phyloP scores from a whole-genome alignment of 371 early-diverging fungal species.

The Choanephora cucurbitarum region DNA sequence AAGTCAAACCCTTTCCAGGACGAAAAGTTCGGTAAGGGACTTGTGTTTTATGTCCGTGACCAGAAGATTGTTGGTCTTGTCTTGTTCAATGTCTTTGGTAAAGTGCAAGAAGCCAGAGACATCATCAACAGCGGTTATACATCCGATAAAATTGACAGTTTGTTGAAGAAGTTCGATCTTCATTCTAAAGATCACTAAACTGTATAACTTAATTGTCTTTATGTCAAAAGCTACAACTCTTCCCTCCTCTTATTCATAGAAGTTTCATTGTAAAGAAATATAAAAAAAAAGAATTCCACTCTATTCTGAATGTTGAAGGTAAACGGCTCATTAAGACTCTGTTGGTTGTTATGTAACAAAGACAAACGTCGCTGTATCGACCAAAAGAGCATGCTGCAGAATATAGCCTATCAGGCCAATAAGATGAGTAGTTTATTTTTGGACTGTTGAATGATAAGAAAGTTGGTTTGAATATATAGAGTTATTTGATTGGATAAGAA shows the following conservation, averaged over 20 bases:
- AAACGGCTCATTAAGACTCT: too few relatives aligned
- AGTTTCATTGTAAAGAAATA: too few relatives aligned
- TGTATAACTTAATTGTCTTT: background rate
- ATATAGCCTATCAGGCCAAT: too few relatives aligned
- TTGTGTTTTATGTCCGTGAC: conserved; percentile 70
- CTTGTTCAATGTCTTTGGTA: conserved; percentile 72
- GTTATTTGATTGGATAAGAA: too few relatives aligned
- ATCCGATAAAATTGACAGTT: conserved; percentile 48
- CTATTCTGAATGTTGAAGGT: too few relatives aligned
- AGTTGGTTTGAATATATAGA: too few relatives aligned
- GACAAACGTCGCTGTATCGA: too few relatives aligned
- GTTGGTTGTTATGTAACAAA: too few relatives aligned
- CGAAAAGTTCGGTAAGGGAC: conserved; percentile 67
- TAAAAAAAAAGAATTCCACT: too few relatives aligned
- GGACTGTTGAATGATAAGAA: too few relatives aligned
- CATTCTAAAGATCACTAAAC: conserved; percentile 20
- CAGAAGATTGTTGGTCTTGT: conserved; percentile 69
- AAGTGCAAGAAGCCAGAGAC: conserved; percentile 72
- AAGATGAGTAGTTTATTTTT: too few relatives aligned
- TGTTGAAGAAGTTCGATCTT: conserved; percentile 41
- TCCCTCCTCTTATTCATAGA: background rate
- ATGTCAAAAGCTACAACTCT: background rate
- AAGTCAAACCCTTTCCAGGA: conserved; percentile 24
- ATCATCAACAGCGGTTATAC: conserved; percentile 54
- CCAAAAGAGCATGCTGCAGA: too few relatives aligned